Percentiles rank a stretch among this genome's conserved stretches.
phyloP scores from a whole-genome alignment of 352 stramenopile genomes.

The Phytophthora pisi region DNA sequence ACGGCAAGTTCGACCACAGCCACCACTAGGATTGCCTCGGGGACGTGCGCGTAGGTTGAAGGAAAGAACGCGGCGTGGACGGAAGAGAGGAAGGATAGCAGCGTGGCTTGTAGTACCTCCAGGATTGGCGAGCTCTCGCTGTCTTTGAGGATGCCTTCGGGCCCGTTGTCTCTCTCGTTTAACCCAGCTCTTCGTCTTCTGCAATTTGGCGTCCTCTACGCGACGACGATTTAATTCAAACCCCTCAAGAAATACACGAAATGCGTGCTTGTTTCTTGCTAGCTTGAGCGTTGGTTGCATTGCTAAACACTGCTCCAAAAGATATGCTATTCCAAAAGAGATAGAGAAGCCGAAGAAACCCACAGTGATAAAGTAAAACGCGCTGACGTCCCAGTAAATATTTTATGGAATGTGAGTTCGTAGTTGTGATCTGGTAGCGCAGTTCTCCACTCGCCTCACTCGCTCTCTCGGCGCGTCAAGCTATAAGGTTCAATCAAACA shows the following conservation, averaged over 20 bases:
- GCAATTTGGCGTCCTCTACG: constrained; percentile 5
- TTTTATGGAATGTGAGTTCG: constrained; percentile 40
- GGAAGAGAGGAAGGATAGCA: background rate
- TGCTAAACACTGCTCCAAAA: background rate
- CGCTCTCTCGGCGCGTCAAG: constrained; percentile 16
- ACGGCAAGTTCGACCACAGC: constrained; percentile 85
- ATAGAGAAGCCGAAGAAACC: background rate
- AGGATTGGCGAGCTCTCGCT: constrained; percentile 8
- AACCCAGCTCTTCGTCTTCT: background rate
- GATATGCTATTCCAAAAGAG: background rate
- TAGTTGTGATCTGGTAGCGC: constrained; percentile 29
- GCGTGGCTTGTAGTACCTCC: background rate
- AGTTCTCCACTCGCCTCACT: constrained; percentile 6
- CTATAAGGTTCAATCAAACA: constrained; percentile 27
- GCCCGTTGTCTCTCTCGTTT: background rate
- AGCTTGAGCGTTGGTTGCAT: constrained; percentile 1
- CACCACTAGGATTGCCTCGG: constrained; percentile 59
- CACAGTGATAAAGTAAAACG: constrained; percentile 25
- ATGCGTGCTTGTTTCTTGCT: constrained; percentile 32
- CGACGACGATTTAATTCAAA: constrained; percentile 19
- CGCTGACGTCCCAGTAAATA: constrained; percentile 45
- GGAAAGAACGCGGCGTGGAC: background rate
- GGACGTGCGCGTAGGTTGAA: constrained; percentile 10
- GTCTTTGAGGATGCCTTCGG: constrained; percentile 2
- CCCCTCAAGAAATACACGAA: constrained; percentile 36